phyloP scores from a whole-genome alignment of 805 yeast species.

The Starmerella tilneyi region DNA sequence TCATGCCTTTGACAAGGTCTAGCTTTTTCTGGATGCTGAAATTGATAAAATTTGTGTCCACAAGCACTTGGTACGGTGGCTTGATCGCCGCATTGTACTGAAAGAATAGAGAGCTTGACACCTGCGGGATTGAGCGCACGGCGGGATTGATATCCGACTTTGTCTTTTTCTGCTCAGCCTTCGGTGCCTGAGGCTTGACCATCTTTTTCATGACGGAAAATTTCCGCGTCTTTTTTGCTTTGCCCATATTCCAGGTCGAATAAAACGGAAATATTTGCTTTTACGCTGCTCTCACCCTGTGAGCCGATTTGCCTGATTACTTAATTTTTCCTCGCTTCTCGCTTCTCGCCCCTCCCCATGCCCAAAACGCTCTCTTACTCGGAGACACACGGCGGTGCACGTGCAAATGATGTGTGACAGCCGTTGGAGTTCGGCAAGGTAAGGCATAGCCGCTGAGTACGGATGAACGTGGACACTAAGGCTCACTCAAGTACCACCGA shows the following conservation, averaged over 20 bases:
- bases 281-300: too few species aligned
- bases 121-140: constrained; percentile 74
- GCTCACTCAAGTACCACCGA: too few species aligned
- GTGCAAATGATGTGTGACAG: too few species aligned
- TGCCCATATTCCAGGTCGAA: constrained; percentile 54
- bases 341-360: too few species aligned
- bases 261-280: too few species aligned
- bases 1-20: constrained; percentile 90
- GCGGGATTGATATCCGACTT: constrained; percentile 45
- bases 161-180: constrained; percentile 33
- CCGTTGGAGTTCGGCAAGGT: too few species aligned
- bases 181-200: constrained; percentile 59
- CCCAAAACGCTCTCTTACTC: too few species aligned
- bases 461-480: too few species aligned
- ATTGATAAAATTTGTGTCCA: constrained; percentile 95
- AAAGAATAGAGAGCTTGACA: constrained; percentile 88
- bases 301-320: too few species aligned
- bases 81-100: constrained; percentile 87
- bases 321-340: too few species aligned
- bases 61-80: constrained; percentile 95
- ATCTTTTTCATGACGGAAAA: constrained; percentile 86
- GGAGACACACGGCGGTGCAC: too few species aligned
- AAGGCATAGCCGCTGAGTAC: too few species aligned
- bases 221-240: constrained; percentile 93
- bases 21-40: constrained; percentile 92